These are phyloP conservation scores for Quercus tomentella DNA, from an alignment of 331 rosid genomes.

Conservation along the genomic window DNA sequence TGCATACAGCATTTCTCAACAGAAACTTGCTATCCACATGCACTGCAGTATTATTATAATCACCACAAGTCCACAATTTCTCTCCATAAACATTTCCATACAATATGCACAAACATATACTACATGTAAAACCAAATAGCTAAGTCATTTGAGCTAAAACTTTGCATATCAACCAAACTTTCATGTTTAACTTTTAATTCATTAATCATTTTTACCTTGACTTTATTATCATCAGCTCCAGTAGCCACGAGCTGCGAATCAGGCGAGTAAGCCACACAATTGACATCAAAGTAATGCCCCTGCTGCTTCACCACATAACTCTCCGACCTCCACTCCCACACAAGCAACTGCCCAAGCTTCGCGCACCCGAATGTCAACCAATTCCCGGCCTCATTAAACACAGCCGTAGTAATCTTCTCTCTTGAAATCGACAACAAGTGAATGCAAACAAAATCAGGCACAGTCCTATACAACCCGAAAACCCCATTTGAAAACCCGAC, in stretches of 20 bases:
- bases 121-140: background rate
- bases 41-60: background rate
- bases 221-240: constrained; percentile 98
- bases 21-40: background rate
- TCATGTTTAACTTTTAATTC: too few relatives aligned
- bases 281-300: constrained; percentile 94
- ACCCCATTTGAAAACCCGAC: constrained; percentile 85
- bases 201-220: constrained; percentile 52
- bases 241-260: constrained; percentile 90
- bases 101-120: background rate
- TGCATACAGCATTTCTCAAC: background rate
- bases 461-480: constrained; percentile 84
- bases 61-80: background rate
- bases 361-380: constrained; percentile 94
- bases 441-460: constrained; percentile 94
- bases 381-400: constrained; percentile 83
- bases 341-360: constrained; percentile 84
- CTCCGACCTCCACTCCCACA: constrained; percentile 97
- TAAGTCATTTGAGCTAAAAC: background rate
- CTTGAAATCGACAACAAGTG: constrained; percentile 76
- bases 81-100: background rate
- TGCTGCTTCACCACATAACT: constrained; percentile 93
- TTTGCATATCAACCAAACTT: background rate
- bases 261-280: constrained; percentile 74
- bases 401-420: constrained; percentile 74